Evolutionary conservation across 805 yeast genomes (phyloP).

Genomic region (Sugiyamaella smithiae): DNA sequence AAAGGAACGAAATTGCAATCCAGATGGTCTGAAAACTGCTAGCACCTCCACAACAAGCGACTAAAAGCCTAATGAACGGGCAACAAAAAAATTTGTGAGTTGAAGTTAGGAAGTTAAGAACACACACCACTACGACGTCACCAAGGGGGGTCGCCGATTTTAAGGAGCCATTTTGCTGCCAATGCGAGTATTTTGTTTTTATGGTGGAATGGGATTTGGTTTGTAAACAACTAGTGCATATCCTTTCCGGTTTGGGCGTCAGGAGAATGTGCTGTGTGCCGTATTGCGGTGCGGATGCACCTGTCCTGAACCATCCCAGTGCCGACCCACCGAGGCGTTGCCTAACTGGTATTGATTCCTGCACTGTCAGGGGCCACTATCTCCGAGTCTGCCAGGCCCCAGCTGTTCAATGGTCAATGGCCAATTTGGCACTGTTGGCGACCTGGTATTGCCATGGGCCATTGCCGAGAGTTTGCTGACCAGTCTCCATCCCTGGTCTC

Average conservation of each 20-base stretch:
- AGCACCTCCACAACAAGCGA: neutral
- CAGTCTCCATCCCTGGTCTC: too few relatives aligned
- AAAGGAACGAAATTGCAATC: constrained; percentile 4
- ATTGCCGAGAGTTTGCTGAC: too few relatives aligned
- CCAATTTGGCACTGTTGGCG: too few relatives aligned
- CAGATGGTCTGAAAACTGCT: neutral
- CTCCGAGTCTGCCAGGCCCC: too few relatives aligned
- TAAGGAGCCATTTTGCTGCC: neutral
- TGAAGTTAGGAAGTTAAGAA: neutral
- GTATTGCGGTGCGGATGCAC: too few relatives aligned
- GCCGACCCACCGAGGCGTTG: too few relatives aligned
- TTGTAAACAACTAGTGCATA: constrained; percentile 1
- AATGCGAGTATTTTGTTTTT: neutral
- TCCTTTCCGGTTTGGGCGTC: neutral
- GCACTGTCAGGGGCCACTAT: too few relatives aligned
- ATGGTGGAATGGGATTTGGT: neutral
- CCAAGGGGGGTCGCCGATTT: neutral
- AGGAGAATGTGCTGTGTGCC: neutral
- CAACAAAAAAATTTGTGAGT: constrained; percentile 1
- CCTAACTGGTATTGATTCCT: too few relatives aligned
- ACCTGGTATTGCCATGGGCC: too few relatives aligned
- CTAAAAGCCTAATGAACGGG: constrained; percentile 1
- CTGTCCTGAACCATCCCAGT: too few relatives aligned
- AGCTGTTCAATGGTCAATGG: too few relatives aligned
- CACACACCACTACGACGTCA: neutral